Evolutionary conservation across 1,139 yeast species (phyloP).

Genomic region (Taiozyma onychis): DNA sequence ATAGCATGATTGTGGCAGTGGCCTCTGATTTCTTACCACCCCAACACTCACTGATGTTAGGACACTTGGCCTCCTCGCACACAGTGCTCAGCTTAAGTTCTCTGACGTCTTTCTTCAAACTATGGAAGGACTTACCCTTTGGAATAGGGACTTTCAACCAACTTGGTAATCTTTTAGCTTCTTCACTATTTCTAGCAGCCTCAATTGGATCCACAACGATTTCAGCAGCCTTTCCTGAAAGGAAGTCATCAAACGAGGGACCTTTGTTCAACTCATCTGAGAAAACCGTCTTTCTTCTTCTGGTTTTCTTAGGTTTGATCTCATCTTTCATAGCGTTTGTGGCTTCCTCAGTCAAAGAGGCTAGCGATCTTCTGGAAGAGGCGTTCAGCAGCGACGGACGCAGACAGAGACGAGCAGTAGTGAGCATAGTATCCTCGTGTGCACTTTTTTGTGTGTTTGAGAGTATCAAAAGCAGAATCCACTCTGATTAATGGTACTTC

Average conservation of each 20-base stretch:
- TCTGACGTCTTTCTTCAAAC: conserved; percentile 77
- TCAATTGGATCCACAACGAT: conserved; percentile 65
- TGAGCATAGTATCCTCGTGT: background rate
- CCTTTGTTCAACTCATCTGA: conserved; percentile 74
- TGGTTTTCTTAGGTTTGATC: conserved; percentile 15
- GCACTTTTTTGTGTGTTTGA: too few relatives aligned
- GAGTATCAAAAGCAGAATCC: too few relatives aligned
- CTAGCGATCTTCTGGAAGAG: conserved; percentile 11
- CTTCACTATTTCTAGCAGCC: conserved; percentile 44
- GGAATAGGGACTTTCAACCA: conserved; percentile 98
- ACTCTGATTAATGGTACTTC: background rate
- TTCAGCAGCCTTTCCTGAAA: conserved; percentile 71
- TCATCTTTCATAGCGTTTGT: background rate
- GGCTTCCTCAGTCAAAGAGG: conserved; percentile 10
- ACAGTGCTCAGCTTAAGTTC: conserved; percentile 90
- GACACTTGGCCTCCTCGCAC: conserved; percentile 98
- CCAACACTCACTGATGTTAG: conserved; percentile 99
- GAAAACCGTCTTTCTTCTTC: conserved; percentile 56
- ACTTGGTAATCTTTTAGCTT: conserved; percentile 53
- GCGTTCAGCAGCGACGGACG: conserved; percentile 4
- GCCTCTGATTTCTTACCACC: conserved; percentile 95
- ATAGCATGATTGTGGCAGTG: conserved; percentile 97
- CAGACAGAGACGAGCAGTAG: background rate
- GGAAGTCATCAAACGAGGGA: conserved; percentile 90
- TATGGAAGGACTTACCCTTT: conserved; percentile 77